phyloP scores from a whole-genome alignment of 352 stramenopile genomes.

The Hyaloperonospora arabidopsidis region DNA sequence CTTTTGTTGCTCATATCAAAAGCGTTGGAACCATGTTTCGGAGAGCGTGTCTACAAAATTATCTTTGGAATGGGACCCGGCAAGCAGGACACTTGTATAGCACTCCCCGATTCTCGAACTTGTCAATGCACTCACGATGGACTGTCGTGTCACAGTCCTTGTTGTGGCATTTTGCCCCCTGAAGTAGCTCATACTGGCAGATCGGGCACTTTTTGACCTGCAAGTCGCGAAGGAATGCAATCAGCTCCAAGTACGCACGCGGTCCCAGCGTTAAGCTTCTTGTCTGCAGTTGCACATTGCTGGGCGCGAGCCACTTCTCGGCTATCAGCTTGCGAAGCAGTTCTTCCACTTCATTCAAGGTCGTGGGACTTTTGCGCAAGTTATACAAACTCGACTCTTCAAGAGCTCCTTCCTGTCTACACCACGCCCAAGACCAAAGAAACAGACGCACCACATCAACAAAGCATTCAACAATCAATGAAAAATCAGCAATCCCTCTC shows the following conservation, averaged over 20 bases:
- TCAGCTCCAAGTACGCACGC: conserved; percentile 63
- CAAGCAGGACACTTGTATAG: conserved; percentile 54
- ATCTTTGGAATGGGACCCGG: conserved; percentile 34
- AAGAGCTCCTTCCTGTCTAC: conserved; percentile 53
- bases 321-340: conserved; percentile 52
- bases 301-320: conserved; percentile 66
- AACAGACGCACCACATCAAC: neutral
- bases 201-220: conserved; percentile 75
- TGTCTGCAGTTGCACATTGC: conserved; percentile 29
- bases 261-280: conserved; percentile 52
- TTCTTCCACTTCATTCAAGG: conserved; percentile 55
- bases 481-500: neutral
- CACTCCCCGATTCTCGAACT: conserved; percentile 52
- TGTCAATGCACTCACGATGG: conserved; percentile 52
- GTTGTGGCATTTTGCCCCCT: conserved; percentile 38
- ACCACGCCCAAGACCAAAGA: neutral
- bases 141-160: conserved; percentile 36
- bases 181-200: conserved; percentile 68
- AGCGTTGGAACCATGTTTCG: neutral
- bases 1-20: neutral
- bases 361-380: conserved; percentile 50
- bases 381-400: conserved; percentile 66
- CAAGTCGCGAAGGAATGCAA: conserved; percentile 63
- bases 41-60: conserved; percentile 3
- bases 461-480: neutral